These are phyloP conservation scores for Lactarius indigo DNA, from an alignment of 768 basidiomycete species.

Conservation along the genomic window DNA sequence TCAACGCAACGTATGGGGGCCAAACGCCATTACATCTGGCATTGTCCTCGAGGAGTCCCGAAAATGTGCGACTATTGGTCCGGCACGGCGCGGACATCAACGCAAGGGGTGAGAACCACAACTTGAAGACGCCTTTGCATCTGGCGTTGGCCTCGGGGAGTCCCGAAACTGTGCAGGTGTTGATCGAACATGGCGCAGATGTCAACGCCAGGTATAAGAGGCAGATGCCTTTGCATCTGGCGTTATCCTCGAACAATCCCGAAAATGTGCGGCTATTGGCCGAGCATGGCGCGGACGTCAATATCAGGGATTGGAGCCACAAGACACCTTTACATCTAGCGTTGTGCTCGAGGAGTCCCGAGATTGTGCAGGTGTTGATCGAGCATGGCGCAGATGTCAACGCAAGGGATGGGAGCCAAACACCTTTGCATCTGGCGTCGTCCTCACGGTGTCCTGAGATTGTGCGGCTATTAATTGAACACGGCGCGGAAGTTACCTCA, in stretches of 20 bases:
- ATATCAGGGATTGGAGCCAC: too few species aligned
- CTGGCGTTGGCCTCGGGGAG: background rate
- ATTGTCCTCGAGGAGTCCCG: background rate
- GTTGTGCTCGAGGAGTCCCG: background rate
- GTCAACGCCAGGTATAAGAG: background rate
- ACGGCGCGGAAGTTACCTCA: background rate
- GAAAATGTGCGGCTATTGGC: background rate
- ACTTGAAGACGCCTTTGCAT: background rate
- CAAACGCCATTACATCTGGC: background rate
- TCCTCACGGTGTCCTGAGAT: too few species aligned
- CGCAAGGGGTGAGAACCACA: background rate
- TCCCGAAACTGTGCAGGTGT: background rate
- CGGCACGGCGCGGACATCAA: background rate
- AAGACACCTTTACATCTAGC: too few species aligned
- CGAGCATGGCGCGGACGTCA: too few species aligned
- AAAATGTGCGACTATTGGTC: background rate
- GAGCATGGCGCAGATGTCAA: background rate
- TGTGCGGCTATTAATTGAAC: background rate
- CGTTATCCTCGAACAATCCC: background rate
- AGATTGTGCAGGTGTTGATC: background rate
- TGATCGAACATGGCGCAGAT: background rate
- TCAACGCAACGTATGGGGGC: too few species aligned
- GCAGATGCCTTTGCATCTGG: background rate
- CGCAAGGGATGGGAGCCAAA: background rate
- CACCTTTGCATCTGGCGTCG: background rate